Evolutionary conservation across 768 basidiomycete genomes (phyloP).

Genomic region (Rhodotorula graminis): DNA sequence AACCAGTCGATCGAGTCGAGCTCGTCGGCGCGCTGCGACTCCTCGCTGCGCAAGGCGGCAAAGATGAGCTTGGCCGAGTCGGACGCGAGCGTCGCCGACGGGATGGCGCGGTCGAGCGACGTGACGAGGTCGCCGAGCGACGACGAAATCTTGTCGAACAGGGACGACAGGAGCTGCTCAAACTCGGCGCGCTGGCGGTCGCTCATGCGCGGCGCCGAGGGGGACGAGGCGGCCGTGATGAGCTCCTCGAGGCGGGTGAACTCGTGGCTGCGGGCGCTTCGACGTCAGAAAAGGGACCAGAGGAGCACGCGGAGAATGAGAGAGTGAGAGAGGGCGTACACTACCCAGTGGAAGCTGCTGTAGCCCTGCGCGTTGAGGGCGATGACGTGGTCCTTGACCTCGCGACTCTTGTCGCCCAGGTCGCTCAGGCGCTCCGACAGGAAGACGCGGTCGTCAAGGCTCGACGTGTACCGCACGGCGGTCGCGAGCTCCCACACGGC

Average conservation of each 20-base stretch:
- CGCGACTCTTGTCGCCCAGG: constrained; percentile 35
- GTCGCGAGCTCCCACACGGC: constrained; percentile 44
- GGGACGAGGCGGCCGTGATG: constrained; percentile 11
- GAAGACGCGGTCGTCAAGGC: constrained; percentile 35
- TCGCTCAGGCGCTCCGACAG: constrained; percentile 16
- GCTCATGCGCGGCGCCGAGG: not conserved
- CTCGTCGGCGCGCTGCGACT: constrained; percentile 1
- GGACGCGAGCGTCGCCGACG: constrained; percentile 38
- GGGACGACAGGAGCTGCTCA: constrained; percentile 33
- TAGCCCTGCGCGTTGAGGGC: constrained; percentile 40
- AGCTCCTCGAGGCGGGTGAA: constrained; percentile 39
- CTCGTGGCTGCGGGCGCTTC: constrained; percentile 18
- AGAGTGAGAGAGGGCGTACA: not conserved
- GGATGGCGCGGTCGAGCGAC: constrained; percentile 41
- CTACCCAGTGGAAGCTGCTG: constrained; percentile 40
- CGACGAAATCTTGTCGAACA: constrained; percentile 36
- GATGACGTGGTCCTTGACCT: constrained; percentile 42
- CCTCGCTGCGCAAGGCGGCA: constrained; percentile 18
- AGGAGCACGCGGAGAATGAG: too few relatives aligned
- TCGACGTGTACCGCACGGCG: constrained; percentile 38
- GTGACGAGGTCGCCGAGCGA: constrained; percentile 38
- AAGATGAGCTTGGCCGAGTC: constrained; percentile 34
- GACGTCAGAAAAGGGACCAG: not conserved
- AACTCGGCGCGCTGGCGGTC: constrained; percentile 9
- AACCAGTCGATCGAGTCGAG: constrained; percentile 17